phyloP scores from a whole-genome alignment of 306 rosid genomes.

The Corylus americana region DNA sequence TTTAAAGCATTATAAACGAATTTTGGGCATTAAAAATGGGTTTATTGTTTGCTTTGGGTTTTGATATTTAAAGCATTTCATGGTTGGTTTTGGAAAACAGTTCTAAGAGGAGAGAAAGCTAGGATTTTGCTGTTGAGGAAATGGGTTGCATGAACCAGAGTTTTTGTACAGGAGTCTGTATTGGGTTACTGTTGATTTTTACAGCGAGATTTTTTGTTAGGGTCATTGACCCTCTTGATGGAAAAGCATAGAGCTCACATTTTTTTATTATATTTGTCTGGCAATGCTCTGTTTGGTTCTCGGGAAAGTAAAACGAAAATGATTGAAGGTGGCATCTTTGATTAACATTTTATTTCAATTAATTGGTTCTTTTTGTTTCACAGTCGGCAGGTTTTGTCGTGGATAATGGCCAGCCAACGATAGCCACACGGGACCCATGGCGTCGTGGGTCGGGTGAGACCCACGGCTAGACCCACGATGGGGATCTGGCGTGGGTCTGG shows the following conservation, averaged over 20 bases:
- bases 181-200: slow-evolving; percentile 48
- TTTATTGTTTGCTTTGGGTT: slow-evolving; percentile 12
- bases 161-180: slow-evolving; percentile 38
- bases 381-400: too few species aligned
- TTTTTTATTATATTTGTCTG: not conserved
- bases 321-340: slow-evolving; percentile 1
- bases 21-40: not conserved
- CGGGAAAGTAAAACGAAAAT: slow-evolving; percentile 20
- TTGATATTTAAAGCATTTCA: slow-evolving; percentile 1
- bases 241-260: slow-evolving; percentile 28
- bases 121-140: slow-evolving; percentile 22
- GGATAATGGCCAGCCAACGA: too few species aligned
- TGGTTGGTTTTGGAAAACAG: not conserved
- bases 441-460: too few species aligned
- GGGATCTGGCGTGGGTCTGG: too few species aligned
- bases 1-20: too few species aligned
- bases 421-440: too few species aligned
- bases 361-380: not conserved
- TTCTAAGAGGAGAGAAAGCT: not conserved
- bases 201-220: slow-evolving; percentile 45
- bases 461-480: too few species aligned
- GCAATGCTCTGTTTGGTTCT: slow-evolving; percentile 20
- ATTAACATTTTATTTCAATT: not conserved
- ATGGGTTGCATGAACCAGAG: slow-evolving; percentile 52
- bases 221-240: slow-evolving; percentile 75